A percentile compares a stretch with the other conserved stretches of the same genome.
phyloP scores from a whole-genome alignment of 768 basidiomycete genomes.

The Suillus luteus region DNA sequence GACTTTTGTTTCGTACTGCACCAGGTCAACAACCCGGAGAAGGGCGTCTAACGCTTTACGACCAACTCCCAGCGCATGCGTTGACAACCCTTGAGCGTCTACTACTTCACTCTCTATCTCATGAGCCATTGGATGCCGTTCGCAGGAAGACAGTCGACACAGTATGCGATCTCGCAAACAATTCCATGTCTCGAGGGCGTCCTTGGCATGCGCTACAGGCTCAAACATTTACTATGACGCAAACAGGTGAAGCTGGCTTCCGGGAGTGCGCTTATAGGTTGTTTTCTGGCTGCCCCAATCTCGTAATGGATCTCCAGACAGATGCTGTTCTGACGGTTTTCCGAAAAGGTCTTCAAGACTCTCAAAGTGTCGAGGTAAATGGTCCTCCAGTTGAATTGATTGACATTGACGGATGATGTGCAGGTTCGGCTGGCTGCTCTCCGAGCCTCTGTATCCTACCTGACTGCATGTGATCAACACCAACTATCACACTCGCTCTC shows the following conservation, averaged over 20 bases:
- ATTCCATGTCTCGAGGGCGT: conserved; percentile 71
- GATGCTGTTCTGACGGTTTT: conserved; percentile 69
- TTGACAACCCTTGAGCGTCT: conserved; percentile 71
- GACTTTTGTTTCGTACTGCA: conserved; percentile 70
- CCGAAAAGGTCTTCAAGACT: conserved; percentile 67
- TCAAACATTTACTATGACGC: conserved; percentile 67
- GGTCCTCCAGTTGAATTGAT: conserved; percentile 3
- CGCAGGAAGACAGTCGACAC: conserved; percentile 75
- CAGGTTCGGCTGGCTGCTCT: conserved; percentile 78
- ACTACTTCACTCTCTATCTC: conserved; percentile 66
- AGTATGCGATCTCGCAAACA: conserved; percentile 72
- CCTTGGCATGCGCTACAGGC: conserved; percentile 84
- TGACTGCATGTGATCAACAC: conserved; percentile 58
- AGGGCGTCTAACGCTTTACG: conserved; percentile 65
- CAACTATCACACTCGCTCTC: conserved; percentile 63
- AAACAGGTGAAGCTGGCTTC: conserved; percentile 33
- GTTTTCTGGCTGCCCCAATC: conserved; percentile 72
- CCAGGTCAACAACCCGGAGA: conserved; percentile 36
- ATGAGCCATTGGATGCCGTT: conserved; percentile 60
- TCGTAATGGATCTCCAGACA: conserved; percentile 75
- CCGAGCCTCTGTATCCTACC: conserved; percentile 67
- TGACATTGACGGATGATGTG: conserved; percentile 4
- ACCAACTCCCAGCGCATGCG: conserved; percentile 68
- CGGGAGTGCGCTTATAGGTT: conserved; percentile 70
- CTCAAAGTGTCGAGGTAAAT: conserved; percentile 59